These are phyloP conservation scores for Fraxinus nigra DNA, from an alignment of 305 asterid species.

Conservation along the genomic window DNA sequence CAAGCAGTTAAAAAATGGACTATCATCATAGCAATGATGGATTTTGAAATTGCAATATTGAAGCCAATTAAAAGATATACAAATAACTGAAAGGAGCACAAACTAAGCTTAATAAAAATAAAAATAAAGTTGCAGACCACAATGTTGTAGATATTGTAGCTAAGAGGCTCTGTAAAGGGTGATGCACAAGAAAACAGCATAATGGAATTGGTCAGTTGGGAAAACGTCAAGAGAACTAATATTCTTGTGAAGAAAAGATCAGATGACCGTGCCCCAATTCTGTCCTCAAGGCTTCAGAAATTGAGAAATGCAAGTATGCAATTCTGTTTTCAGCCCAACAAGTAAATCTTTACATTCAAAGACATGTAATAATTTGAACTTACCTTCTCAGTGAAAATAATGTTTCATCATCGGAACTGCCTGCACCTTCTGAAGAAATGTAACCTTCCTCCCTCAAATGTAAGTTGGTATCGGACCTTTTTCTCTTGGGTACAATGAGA, in stretches of 20 bases:
- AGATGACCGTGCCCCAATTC: constrained; percentile 14
- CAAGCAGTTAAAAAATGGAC: neutral
- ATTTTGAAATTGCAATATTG: neutral
- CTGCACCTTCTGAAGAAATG: constrained; percentile 41
- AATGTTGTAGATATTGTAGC: neutral
- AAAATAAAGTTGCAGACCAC: neutral
- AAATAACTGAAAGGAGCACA: neutral
- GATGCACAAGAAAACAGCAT: neutral
- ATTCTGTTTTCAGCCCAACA: constrained; percentile 5
- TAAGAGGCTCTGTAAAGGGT: neutral
- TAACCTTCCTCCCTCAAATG: constrained; percentile 56
- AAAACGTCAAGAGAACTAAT: neutral
- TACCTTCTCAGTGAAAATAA: constrained; percentile 71
- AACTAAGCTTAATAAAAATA: neutral
- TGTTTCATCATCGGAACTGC: constrained; percentile 64
- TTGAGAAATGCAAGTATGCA: neutral
- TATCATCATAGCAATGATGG: neutral
- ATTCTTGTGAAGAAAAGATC: neutral
- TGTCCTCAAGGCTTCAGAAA: neutral
- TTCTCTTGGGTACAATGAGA: constrained; percentile 51
- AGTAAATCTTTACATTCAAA: constrained; percentile 15
- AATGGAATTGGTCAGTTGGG: neutral
- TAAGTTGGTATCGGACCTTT: constrained; percentile 41
- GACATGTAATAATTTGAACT: constrained; percentile 13
- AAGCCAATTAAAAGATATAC: neutral